Evolutionary conservation across 139 green algal genomes (phyloP).

Genomic region (Chlamydomonas sp.): DNA sequence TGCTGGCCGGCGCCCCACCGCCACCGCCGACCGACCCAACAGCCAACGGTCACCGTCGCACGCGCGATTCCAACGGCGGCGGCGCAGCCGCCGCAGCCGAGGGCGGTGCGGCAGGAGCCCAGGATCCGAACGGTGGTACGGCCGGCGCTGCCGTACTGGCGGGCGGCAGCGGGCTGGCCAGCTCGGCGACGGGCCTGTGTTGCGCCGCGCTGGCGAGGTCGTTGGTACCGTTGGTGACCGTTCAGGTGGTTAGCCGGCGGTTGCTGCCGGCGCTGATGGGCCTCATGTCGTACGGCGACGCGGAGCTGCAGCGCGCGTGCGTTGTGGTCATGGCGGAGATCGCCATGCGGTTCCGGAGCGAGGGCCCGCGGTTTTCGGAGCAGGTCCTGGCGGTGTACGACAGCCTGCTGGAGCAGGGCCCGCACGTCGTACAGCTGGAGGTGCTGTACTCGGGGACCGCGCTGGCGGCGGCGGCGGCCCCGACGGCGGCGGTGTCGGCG

Average conservation of each 20-base stretch:
- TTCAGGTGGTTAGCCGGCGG: constrained; percentile 12
- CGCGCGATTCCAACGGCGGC: too few species aligned
- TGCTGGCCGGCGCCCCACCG: constrained; percentile 8
- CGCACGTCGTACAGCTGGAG: constrained; percentile 20
- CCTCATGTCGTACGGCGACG: constrained; percentile 25
- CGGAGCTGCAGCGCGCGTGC: constrained; percentile 39
- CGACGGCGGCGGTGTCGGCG: constrained; percentile 34
- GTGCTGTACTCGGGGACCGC: constrained; percentile 32
- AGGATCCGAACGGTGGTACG: too few species aligned
- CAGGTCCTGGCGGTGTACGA: constrained; percentile 54
- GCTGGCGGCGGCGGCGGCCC: constrained; percentile 36
- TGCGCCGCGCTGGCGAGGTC: constrained; percentile 29
- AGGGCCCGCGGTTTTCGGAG: constrained; percentile 43
- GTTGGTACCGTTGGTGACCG: not conserved
- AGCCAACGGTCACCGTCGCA: too few species aligned
- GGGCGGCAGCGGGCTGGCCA: constrained; percentile 7
- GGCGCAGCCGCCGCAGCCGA: not conserved
- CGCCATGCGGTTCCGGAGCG: constrained; percentile 24
- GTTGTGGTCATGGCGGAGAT: constrained; percentile 42
- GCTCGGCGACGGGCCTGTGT: constrained; percentile 18
- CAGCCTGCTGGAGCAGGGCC: constrained; percentile 42
- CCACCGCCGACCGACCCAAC: too few species aligned
- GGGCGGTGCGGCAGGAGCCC: not conserved
- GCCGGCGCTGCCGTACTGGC: constrained; percentile 2
- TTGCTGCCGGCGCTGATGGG: constrained; percentile 34